phyloP scores from a whole-genome alignment of 2,329 filamentous ascomycete genomes.

The Aureobasidium sp. region DNA sequence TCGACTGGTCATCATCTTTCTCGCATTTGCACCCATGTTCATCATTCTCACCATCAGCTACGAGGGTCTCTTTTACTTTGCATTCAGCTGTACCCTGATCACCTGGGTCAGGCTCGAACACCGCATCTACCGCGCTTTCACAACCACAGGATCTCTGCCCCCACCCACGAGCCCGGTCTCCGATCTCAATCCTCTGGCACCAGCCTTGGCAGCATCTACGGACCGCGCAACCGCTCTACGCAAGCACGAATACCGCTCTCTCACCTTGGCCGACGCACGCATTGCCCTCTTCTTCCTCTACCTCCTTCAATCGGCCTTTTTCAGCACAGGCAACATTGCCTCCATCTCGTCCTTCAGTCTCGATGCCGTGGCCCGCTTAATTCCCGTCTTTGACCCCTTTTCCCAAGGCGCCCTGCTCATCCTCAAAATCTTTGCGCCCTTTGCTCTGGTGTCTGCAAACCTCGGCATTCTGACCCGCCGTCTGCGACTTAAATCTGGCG shows the following conservation, averaged over 20 bases:
- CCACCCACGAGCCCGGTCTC: conserved; percentile 19
- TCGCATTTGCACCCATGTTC: conserved; percentile 87
- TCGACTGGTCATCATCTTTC: conserved; percentile 77
- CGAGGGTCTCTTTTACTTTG: conserved; percentile 91
- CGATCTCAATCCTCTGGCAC: conserved; percentile 25
- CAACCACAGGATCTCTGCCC: conserved; percentile 9
- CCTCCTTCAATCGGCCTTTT: conserved; percentile 90
- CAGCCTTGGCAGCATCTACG: conserved; percentile 29
- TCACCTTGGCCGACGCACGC: conserved; percentile 75
- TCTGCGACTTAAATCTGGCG: conserved; percentile 75
- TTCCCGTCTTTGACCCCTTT: conserved; percentile 91
- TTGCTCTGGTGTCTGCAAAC: conserved; percentile 84
- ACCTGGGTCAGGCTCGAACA: conserved; percentile 92
- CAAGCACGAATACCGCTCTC: conserved; percentile 49
- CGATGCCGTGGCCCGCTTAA: conserved; percentile 76
- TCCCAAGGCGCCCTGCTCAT: conserved; percentile 80
- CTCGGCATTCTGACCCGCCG: conserved; percentile 85
- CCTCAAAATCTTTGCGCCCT: conserved; percentile 86
- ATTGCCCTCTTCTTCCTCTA: conserved; percentile 93
- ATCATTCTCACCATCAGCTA: conserved; percentile 96
- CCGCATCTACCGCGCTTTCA: conserved; percentile 47
- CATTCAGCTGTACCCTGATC: conserved; percentile 73
- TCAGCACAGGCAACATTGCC: conserved; percentile 92
- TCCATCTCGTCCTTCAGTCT: conserved; percentile 89
- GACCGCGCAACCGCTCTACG: conserved; percentile 26